phyloP scores from a whole-genome alignment of 2,329 filamentous ascomycete species.

The Penicillium sp. region DNA sequence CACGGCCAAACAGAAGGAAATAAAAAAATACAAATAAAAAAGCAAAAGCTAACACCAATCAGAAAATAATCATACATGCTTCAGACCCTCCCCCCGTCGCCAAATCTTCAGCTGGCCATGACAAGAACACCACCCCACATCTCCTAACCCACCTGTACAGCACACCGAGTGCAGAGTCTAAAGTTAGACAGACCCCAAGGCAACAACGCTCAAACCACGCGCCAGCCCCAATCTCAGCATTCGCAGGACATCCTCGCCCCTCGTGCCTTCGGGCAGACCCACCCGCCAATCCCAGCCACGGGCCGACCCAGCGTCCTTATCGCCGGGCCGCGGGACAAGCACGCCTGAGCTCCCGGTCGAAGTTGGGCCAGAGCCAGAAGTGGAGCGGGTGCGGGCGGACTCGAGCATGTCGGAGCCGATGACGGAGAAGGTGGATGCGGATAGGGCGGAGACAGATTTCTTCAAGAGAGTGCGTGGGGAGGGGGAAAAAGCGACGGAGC shows the following conservation, averaged over 20 bases:
- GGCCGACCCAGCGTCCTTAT: constrained; percentile 39
- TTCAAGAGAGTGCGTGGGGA: constrained; percentile 68
- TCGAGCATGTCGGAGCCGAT: constrained; percentile 73
- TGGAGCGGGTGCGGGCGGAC: constrained; percentile 30
- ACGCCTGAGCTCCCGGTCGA: constrained; percentile 60
- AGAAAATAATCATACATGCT: constrained; percentile 6
- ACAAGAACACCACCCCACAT: neutral
- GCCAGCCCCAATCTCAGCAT: constrained; percentile 73
- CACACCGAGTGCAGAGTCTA: neutral
- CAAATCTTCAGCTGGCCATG: constrained; percentile 5
- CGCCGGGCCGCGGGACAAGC: constrained; percentile 38
- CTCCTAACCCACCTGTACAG: neutral
- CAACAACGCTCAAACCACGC: constrained; percentile 61
- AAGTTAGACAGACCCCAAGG: constrained; percentile 29
- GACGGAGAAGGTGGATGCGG: constrained; percentile 65
- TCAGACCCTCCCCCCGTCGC: neutral
- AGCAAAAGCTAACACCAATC: neutral
- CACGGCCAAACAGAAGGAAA: neutral
- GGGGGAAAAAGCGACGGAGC: constrained; percentile 34
- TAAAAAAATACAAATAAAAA: neutral
- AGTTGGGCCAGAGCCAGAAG: constrained; percentile 33
- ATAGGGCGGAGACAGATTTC: constrained; percentile 59
- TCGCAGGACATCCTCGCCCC: constrained; percentile 69
- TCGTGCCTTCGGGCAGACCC: constrained; percentile 58
- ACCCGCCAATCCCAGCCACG: constrained; percentile 74